These are phyloP conservation scores for Phytopythium montanum DNA, from an alignment of 352 stramenopile species.

Conservation along the genomic window DNA sequence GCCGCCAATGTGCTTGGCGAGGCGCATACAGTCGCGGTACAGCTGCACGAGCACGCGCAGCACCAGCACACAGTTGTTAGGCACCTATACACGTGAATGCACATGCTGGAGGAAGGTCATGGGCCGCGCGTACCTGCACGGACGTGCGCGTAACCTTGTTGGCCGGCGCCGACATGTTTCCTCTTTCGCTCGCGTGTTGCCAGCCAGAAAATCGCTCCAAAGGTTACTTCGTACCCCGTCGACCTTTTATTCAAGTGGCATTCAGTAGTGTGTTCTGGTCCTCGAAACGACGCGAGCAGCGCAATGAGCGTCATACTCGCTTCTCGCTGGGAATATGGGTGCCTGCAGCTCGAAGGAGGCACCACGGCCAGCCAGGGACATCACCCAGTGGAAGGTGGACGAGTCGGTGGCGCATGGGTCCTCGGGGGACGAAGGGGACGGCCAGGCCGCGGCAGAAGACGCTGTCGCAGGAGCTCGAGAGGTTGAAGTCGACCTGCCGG, in stretches of 20 bases:
- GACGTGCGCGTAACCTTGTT: slow-evolving; percentile 74
- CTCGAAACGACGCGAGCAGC: slow-evolving; percentile 15
- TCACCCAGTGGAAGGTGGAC: slow-evolving; percentile 48
- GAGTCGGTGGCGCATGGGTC: slow-evolving; percentile 12
- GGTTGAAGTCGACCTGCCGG: slow-evolving; percentile 15
- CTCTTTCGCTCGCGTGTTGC: background rate
- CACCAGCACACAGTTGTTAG: background rate
- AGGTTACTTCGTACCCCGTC: background rate
- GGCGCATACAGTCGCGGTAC: slow-evolving; percentile 80
- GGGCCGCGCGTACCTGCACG: slow-evolving; percentile 41
- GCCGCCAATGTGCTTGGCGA: slow-evolving; percentile 86
- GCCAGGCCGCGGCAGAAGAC: background rate
- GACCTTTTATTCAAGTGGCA: background rate
- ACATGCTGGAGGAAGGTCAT: background rate
- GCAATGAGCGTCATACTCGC: slow-evolving; percentile 1
- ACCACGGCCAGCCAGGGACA: slow-evolving; percentile 15
- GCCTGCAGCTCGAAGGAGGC: slow-evolving; percentile 36
- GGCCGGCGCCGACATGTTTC: slow-evolving; percentile 32
- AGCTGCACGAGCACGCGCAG: slow-evolving; percentile 30
- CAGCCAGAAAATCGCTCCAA: background rate
- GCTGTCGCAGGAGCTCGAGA: background rate
- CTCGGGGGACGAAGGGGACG: background rate
- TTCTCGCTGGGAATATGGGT: slow-evolving; percentile 30
- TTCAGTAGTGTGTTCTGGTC: background rate
- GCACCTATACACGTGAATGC: background rate